Base-by-base conservation (phyloP, 2,329 filamentous ascomycete genomes). In the Ophiostoma pallidulum region DNA sequence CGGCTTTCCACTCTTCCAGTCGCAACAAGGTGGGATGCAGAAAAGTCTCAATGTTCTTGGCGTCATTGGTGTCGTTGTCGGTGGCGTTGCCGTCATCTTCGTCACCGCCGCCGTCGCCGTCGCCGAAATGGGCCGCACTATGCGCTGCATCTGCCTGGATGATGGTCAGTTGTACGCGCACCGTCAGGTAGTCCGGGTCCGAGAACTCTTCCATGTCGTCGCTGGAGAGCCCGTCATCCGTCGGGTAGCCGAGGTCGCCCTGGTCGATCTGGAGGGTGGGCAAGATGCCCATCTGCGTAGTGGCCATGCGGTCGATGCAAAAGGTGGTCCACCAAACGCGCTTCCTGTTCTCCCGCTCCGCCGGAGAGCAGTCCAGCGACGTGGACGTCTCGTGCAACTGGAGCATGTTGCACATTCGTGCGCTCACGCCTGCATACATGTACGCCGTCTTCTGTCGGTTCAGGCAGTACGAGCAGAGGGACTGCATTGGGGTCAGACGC, bases 381-480 rank as follows among this genome's bases (percentile, higher is more conserved):
- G 41, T 8, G 2, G 47, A 2, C 10, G 20, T 24, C 19, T 41
- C 20, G 28, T 49, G 47, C 29, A 49, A 19, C 16, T 39, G 47
- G 4, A 49, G 24, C 47, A 49, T 49, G 29, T 49, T 49, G 41
- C 47, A 49, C 41, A 49, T 45, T 1, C 47, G 41, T 9, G 41
- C 36, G 16, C 47, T 49, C n/a, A 41, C 2, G 2, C 47, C 47
- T 6, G 47, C 36, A 12, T 49, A 49, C 29, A 45, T 45, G 29
- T 49, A 45, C 10, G 47, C 42, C 9, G 47, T 49, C 22, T 49
- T 36, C 20, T 49, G 47, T 20, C 47, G 24, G 22, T 49, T 49
- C n/a, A 49, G 22, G 4, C 20, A 41, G 29, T 35, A 37, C 5
- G 47, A 40, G 22, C 47, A 45, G 18, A 49, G 39, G 3, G 47